phyloP scores from a whole-genome alignment of 257 asterid genomes.

The Solanum pennellii region DNA sequence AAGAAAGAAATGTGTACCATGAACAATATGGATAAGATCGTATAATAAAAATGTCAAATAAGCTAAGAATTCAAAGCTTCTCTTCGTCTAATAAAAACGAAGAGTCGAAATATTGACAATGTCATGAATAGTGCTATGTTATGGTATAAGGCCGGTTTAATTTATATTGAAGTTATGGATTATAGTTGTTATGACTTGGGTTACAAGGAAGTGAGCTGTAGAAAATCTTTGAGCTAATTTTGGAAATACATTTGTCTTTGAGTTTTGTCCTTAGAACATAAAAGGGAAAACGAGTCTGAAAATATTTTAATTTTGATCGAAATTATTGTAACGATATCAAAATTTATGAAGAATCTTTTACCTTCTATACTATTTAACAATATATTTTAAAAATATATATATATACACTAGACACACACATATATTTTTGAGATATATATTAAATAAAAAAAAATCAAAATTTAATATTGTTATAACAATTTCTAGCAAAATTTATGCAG shows the following conservation, averaged over 20 bases:
- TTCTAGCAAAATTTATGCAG: too few relatives aligned
- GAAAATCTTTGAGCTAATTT: background rate
- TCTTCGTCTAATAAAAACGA: background rate
- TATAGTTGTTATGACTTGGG: background rate
- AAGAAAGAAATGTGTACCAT: background rate
- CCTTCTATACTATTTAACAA: rapidly evolving
- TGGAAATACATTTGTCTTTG: background rate
- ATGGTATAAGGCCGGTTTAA: background rate
- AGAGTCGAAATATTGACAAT: background rate
- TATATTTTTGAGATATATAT: too few relatives aligned
- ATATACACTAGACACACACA: rapidly evolving
- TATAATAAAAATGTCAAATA: background rate
- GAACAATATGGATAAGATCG: background rate
- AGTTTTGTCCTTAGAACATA: background rate
- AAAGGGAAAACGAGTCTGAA: too few relatives aligned
- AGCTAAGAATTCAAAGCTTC: background rate
- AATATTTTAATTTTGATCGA: too few relatives aligned
- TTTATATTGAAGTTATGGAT: background rate
- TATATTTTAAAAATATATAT: too few relatives aligned
- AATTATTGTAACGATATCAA: too few relatives aligned
- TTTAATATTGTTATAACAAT: too few relatives aligned
- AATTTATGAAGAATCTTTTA: too few relatives aligned
- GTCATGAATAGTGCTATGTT: background rate
- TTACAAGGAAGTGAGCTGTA: background rate
- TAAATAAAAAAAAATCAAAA: too few relatives aligned